These are phyloP conservation scores for Aspergillus saccharolyticus DNA, from an alignment of 495 filamentous ascomycete genomes.

Conservation along the genomic window DNA sequence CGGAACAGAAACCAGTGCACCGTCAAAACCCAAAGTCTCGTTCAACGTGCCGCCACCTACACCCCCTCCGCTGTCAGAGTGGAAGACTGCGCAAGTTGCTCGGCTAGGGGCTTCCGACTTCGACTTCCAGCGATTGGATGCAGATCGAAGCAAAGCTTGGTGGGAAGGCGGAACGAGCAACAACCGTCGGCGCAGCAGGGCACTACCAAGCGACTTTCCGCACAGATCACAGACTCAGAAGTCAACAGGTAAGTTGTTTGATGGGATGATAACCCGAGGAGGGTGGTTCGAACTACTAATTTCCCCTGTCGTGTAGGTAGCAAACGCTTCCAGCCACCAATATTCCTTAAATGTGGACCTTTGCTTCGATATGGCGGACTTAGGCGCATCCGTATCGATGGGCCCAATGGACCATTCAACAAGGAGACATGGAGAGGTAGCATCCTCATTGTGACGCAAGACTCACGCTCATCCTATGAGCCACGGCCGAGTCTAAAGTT, in stretches of 20 bases:
- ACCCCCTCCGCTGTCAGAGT: conserved; percentile 42
- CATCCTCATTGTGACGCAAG: conserved; percentile 88
- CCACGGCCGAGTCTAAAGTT: conserved; percentile 69
- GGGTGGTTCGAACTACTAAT: conserved; percentile 15
- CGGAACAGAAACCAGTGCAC: conserved; percentile 21
- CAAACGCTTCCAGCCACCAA: conserved; percentile 71
- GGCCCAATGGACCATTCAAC: conserved; percentile 37
- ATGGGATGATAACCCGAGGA: not conserved
- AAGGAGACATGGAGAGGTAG: conserved; percentile 88
- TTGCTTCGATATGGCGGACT: conserved; percentile 87
- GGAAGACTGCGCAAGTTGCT: conserved; percentile 36
- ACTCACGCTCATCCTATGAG: conserved; percentile 76
- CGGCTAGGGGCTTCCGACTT: conserved; percentile 35
- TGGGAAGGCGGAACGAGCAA: conserved; percentile 36
- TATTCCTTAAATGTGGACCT: conserved; percentile 87
- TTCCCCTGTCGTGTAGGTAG: conserved; percentile 32
- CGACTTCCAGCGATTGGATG: conserved; percentile 39
- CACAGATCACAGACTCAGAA: conserved; percentile 37
- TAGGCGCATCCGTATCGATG: conserved; percentile 32
- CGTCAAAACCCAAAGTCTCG: conserved; percentile 40
- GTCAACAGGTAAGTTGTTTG: conserved; percentile 26
- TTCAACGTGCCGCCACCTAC: conserved; percentile 47
- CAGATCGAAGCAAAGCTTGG: conserved; percentile 42
- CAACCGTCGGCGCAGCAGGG: conserved; percentile 40
- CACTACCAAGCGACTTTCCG: conserved; percentile 33